Evolutionary conservation across 1,284 basidiomycete genomes (phyloP).

Genomic region (Taiwanofungus camphoratus): DNA sequence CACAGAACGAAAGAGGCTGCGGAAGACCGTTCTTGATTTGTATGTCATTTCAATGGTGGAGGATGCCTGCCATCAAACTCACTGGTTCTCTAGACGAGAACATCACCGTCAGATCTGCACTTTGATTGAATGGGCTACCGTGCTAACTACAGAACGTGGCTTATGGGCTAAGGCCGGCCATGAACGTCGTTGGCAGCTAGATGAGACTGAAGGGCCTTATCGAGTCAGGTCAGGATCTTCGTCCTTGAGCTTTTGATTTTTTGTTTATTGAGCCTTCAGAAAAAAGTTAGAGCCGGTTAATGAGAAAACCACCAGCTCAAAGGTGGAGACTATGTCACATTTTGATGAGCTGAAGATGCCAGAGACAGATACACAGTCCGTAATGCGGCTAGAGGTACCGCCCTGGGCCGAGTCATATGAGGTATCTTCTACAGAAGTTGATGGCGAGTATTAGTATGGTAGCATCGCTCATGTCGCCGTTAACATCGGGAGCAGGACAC

Average conservation of each 20-base stretch:
- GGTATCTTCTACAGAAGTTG: conserved; percentile 57
- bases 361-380: conserved; percentile 53
- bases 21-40: conserved; percentile 69
- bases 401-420: conserved; percentile 81
- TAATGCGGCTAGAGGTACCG: conserved; percentile 59
- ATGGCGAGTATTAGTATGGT: conserved; percentile 36
- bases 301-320: conserved; percentile 44
- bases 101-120: conserved; percentile 60
- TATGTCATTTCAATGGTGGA: conserved; percentile 28
- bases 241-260: not conserved
- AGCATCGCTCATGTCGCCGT: not conserved
- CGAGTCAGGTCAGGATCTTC: conserved; percentile 58
- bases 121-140: conserved; percentile 52
- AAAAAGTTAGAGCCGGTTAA: conserved; percentile 67
- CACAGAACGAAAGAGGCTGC: conserved; percentile 63
- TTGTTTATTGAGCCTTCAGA: conserved; percentile 32
- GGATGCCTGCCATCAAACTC: conserved; percentile 1
- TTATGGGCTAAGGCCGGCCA: conserved; percentile 64
- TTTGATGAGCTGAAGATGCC: conserved; percentile 55
- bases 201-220: conserved; percentile 86
- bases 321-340: conserved; percentile 41
- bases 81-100: conserved; percentile 68
- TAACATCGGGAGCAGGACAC: conserved; percentile 27
- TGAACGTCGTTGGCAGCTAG: conserved; percentile 63
- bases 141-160: conserved; percentile 67